Base-by-base conservation (phyloP, 73 alveolate genomes). In the Paramecium bursaria region DNA sequence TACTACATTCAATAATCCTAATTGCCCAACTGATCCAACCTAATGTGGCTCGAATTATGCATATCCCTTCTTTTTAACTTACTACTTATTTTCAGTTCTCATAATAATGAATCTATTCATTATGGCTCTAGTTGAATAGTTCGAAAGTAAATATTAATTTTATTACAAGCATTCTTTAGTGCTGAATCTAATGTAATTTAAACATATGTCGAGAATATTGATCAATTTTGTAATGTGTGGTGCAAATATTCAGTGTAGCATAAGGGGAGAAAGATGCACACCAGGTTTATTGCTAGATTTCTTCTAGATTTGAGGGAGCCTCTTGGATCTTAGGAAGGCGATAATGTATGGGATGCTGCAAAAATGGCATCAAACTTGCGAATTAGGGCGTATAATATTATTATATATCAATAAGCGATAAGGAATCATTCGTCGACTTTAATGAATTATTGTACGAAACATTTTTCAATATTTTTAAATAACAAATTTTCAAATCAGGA, bases 301-400 rank as follows among this genome's bases (percentile, higher is more conserved):
- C 35, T 67, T 4, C 21, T 67, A 42, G 82, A 67, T 42, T 3
- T 67, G 10, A 7, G 33, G 17, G 82, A 67, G 44, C 82, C 82
- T 0, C 44, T 67, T 39, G 82, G 82, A 10, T 53, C 82, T 2
- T 23, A 39, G 3, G 19, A 67, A 19, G 82, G 82, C 9, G 82
- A 67, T 67, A 67, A 67, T 42, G 39, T 67, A 15, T 67, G 82
- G 82, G 82, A 67, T 67, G 82, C 82, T n/a, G 82, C 82, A 0
- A 67, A 67, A 11, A 67, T 53, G 33, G 82, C 82, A 39, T 67
- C 82, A 31, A 67, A 67, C 44, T 67, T 67, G 7, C 33, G 82
- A 67, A 67, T 67, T 1, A 67, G 82, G 44, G 57, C 82, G 76
- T 57, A 57, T n/a, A 30, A 4, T 30, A 13, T 51, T 21, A 51